Conservation (phyloP, 2,329 filamentous ascomycete genomes). For the Cryphonectria radicalis region DNA sequence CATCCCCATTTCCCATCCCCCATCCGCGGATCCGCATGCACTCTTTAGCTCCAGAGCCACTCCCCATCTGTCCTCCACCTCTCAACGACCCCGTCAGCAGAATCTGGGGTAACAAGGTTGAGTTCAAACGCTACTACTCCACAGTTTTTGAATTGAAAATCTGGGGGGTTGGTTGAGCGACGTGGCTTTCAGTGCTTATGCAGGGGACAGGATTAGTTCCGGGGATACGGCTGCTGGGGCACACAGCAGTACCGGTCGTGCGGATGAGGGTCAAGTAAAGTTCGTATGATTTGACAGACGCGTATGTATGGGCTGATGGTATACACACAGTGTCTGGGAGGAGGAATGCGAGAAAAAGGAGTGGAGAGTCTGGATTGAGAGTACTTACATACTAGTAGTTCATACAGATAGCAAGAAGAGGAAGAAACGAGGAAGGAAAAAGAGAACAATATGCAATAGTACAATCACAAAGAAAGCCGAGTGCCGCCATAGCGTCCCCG, state of each 20-base stretch:
- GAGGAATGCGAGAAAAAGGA: background rate
- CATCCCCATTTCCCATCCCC: background rate
- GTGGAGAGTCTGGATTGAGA: background rate
- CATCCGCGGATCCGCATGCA: background rate
- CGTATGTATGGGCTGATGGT: background rate
- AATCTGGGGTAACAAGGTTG: slow-evolving; percentile 11
- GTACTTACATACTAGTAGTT: too few relatives aligned
- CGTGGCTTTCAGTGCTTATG: background rate
- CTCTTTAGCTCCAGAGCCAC: background rate
- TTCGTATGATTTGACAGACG: slow-evolving; percentile 2
- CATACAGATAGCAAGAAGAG: too few relatives aligned
- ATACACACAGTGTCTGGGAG: background rate
- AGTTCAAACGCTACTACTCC: background rate
- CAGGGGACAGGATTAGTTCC: background rate
- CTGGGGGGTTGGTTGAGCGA: background rate
- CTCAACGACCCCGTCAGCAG: background rate
- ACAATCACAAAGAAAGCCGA: background rate
- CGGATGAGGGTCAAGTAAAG: slow-evolving; percentile 2
- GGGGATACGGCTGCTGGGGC: background rate
- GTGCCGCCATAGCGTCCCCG: background rate
- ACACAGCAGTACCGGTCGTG: slow-evolving; percentile 1
- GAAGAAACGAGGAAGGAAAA: background rate
- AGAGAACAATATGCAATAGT: background rate
- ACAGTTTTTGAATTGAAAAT: background rate
- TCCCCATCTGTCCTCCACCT: background rate